Percentiles rank a stretch among this genome's conserved stretches.
Conservation (phyloP, 495 filamentous ascomycete species). For the Penicillium manginii region DNA sequence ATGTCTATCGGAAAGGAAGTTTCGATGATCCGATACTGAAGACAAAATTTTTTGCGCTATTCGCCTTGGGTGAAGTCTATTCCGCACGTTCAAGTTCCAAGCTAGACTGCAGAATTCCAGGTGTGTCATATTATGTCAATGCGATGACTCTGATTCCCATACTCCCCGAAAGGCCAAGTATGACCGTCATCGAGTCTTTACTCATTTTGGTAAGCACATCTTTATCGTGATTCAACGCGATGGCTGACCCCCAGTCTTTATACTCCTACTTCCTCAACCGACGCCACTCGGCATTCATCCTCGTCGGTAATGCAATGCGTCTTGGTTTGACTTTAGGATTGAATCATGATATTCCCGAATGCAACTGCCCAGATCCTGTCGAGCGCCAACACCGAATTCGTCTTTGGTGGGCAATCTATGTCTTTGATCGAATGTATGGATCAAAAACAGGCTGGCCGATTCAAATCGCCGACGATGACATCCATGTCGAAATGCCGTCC, state of each 20-base stretch:
- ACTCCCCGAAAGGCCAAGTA: constrained; percentile 32
- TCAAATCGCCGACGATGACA: constrained; percentile 36
- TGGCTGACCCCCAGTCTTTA: constrained; percentile 27
- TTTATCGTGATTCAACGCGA: background rate
- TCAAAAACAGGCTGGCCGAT: constrained; percentile 37
- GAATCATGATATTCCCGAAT: constrained; percentile 37
- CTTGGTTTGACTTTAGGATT: constrained; percentile 34
- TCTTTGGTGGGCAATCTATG: constrained; percentile 39
- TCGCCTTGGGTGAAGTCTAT: constrained; percentile 39
- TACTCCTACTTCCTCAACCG: constrained; percentile 40
- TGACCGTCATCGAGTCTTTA: constrained; percentile 31
- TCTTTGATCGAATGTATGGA: constrained; percentile 39
- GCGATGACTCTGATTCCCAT: constrained; percentile 36
- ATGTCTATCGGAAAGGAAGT: constrained; percentile 17
- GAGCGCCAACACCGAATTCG: constrained; percentile 36
- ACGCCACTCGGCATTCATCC: constrained; percentile 34
- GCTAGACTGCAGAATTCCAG: constrained; percentile 28
- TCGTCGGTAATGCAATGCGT: constrained; percentile 36
- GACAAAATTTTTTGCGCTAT: constrained; percentile 37
- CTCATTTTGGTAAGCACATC: constrained; percentile 27
- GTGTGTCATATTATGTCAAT: constrained; percentile 34
- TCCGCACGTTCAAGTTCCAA: constrained; percentile 19
- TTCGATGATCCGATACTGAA: constrained; percentile 30
- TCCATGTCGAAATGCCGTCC: constrained; percentile 36
- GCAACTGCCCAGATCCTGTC: constrained; percentile 27